Percentiles rank a stretch among this genome's conserved stretches.
Conservation (phyloP, 1,139 yeast genomes). For the Diutina siamensis region DNA sequence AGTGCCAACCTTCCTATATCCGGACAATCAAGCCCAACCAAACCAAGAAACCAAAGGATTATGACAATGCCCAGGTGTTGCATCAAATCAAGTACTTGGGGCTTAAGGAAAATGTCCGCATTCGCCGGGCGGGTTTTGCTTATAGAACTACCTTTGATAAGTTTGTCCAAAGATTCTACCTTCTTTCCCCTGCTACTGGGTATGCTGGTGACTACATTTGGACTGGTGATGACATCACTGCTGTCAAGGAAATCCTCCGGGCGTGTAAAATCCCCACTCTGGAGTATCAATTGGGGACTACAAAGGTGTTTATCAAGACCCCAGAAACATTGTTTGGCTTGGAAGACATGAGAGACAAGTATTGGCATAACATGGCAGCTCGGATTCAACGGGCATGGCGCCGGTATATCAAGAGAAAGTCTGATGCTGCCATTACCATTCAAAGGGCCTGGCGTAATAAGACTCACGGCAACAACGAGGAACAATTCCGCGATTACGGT, state of each 20-base stretch:
- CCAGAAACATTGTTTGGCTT: conserved; percentile 95
- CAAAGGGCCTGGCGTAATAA: conserved; percentile 81
- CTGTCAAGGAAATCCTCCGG: conserved; percentile 64
- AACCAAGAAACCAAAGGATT: conserved; percentile 82
- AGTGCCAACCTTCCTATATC: conserved; percentile 88
- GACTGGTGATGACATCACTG: conserved; percentile 78
- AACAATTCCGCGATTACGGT: conserved; percentile 78
- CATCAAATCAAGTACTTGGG: conserved; percentile 97
- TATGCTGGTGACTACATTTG: conserved; percentile 98
- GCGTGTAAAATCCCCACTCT: conserved; percentile 71
- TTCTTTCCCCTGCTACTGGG: conserved; percentile 80
- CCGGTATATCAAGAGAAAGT: conserved; percentile 65
- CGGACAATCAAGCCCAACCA: conserved; percentile 98
- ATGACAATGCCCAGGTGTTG: conserved; percentile 77
- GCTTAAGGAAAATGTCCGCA: conserved; percentile 90
- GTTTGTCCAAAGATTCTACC: conserved; percentile 91
- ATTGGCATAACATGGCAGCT: conserved; percentile 98
- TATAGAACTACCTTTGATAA: conserved; percentile 95
- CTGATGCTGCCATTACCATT: conserved; percentile 75
- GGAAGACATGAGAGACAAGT: conserved; percentile 93
- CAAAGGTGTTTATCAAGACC: conserved; percentile 92
- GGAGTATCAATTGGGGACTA: conserved; percentile 87
- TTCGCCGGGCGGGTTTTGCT: conserved; percentile 98
- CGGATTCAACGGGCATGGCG: conserved; percentile 97
- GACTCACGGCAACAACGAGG: conserved; percentile 71